These are phyloP conservation scores for Hyaloscypha hepaticicola DNA, from an alignment of 495 filamentous ascomycete species.

Conservation along the genomic window DNA sequence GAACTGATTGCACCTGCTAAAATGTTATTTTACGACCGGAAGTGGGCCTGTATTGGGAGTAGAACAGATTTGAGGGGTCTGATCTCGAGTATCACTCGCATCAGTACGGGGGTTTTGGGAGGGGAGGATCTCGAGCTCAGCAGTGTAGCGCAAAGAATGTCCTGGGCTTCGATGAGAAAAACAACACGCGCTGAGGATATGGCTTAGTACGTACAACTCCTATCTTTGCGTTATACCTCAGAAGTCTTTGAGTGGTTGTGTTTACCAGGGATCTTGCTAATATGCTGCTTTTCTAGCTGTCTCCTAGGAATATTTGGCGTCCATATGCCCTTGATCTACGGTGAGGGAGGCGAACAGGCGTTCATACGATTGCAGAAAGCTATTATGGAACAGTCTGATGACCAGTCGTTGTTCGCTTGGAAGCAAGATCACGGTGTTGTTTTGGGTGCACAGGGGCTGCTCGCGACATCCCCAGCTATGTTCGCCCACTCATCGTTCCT, in stretches of 20 bases:
- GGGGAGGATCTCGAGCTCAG: not conserved
- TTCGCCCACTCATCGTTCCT: not conserved
- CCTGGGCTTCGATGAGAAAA: constrained; percentile 28
- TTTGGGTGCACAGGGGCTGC: not conserved
- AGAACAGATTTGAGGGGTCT: not conserved
- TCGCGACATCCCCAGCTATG: not conserved
- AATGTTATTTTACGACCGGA: not conserved
- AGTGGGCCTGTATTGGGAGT: not conserved
- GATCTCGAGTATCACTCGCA: not conserved
- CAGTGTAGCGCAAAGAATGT: constrained; percentile 24
- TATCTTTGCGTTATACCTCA: too few species aligned
- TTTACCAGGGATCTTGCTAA: not conserved
- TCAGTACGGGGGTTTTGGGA: not conserved
- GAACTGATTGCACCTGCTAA: constrained; percentile 30
- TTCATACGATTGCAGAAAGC: constrained; percentile 31
- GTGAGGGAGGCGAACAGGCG: constrained; percentile 27
- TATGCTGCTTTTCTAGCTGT: constrained; percentile 1
- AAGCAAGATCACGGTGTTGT: not conserved
- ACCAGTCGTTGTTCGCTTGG: constrained; percentile 28
- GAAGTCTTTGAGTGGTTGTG: too few species aligned
- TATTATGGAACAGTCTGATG: constrained; percentile 28
- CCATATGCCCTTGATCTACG: constrained; percentile 34
- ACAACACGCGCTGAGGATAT: constrained; percentile 28
- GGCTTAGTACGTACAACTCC: constrained; percentile 18
- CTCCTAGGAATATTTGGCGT: constrained; percentile 29